A percentile compares a stretch with the other conserved stretches of the same genome.
phyloP scores from a whole-genome alignment of 2,329 filamentous ascomycete genomes.

The Didymella exigua region DNA sequence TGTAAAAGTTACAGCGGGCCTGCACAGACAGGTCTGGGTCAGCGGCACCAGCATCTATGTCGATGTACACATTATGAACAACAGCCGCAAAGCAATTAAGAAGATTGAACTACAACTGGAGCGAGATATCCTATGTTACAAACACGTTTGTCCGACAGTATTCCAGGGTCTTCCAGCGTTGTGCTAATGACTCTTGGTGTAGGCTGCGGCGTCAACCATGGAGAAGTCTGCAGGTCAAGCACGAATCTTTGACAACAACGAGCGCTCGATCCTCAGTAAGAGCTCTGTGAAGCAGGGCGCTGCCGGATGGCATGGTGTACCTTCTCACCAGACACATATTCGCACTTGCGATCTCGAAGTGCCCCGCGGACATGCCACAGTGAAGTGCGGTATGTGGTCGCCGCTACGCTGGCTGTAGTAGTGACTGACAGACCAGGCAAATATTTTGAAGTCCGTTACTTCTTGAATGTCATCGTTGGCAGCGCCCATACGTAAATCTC shows the following conservation, averaged over 20 bases:
- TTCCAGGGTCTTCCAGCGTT: not conserved
- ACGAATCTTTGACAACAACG: slow-evolving; percentile 59
- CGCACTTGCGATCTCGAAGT: slow-evolving; percentile 58
- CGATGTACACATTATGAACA: slow-evolving; percentile 59
- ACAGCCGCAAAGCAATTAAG: slow-evolving; percentile 56
- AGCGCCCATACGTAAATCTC: slow-evolving; percentile 51
- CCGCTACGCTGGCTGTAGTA: not conserved
- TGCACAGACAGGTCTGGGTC: slow-evolving; percentile 65
- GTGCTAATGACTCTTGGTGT: slow-evolving; percentile 28
- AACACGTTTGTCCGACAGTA: slow-evolving; percentile 48
- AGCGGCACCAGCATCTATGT: slow-evolving; percentile 62
- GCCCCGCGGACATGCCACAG: slow-evolving; percentile 58
- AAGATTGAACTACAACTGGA: slow-evolving; percentile 60
- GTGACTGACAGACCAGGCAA: slow-evolving; percentile 49
- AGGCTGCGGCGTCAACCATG: slow-evolving; percentile 56
- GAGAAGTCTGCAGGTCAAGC: slow-evolving; percentile 58
- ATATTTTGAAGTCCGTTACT: slow-evolving; percentile 63
- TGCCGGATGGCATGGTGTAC: slow-evolving; percentile 56
- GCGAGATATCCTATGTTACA: slow-evolving; percentile 58
- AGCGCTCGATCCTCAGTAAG: slow-evolving; percentile 55
- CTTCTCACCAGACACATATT: slow-evolving; percentile 53
- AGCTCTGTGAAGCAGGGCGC: slow-evolving; percentile 51
- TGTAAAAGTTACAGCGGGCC: slow-evolving; percentile 57
- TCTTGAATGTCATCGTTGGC: slow-evolving; percentile 58
- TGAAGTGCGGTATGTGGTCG: slow-evolving; percentile 53